phyloP scores from a whole-genome alignment of 768 basidiomycete species.

The Suillus weaverae region DNA sequence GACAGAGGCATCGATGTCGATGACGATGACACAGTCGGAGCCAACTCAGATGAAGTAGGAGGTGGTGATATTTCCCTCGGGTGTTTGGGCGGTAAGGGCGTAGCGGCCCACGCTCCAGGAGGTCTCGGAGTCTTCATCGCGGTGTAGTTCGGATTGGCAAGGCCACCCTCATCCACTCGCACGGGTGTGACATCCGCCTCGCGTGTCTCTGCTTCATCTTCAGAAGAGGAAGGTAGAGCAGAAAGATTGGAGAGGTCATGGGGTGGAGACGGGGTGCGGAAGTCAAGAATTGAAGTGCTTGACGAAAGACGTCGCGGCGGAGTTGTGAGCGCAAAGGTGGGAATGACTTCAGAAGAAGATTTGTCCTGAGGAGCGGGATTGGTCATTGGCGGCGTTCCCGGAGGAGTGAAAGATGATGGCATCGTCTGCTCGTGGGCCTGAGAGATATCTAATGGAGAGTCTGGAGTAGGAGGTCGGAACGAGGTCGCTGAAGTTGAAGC shows the following conservation, averaged over 20 bases:
- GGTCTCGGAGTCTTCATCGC: constrained; percentile 45
- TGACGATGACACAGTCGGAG: constrained; percentile 13
- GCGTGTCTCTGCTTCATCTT: constrained; percentile 44
- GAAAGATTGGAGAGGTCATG: constrained; percentile 65
- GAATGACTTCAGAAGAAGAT: constrained; percentile 13
- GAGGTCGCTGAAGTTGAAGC: constrained; percentile 22
- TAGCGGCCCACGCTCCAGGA: constrained; percentile 47
- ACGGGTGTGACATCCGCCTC: constrained; percentile 24
- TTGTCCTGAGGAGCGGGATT: constrained; percentile 4
- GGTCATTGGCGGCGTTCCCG: constrained; percentile 23
- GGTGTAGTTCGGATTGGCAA: constrained; percentile 28
- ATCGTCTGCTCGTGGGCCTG: not conserved
- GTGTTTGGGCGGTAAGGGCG: constrained; percentile 33
- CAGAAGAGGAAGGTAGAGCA: constrained; percentile 56
- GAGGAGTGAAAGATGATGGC: constrained; percentile 23
- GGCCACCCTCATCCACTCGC: constrained; percentile 19
- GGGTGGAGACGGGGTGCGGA: constrained; percentile 65
- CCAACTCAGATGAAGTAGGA: constrained; percentile 21
- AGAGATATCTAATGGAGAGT: constrained; percentile 1
- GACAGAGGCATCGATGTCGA: constrained; percentile 28
- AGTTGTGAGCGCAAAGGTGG: constrained; percentile 37
- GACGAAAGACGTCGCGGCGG: constrained; percentile 48
- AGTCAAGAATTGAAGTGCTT: constrained; percentile 45
- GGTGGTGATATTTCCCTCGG: constrained; percentile 20
- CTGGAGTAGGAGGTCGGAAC: constrained; percentile 10